Conservation (phyloP, 1,284 basidiomycete genomes). For the Microbotryum intermedium region DNA sequence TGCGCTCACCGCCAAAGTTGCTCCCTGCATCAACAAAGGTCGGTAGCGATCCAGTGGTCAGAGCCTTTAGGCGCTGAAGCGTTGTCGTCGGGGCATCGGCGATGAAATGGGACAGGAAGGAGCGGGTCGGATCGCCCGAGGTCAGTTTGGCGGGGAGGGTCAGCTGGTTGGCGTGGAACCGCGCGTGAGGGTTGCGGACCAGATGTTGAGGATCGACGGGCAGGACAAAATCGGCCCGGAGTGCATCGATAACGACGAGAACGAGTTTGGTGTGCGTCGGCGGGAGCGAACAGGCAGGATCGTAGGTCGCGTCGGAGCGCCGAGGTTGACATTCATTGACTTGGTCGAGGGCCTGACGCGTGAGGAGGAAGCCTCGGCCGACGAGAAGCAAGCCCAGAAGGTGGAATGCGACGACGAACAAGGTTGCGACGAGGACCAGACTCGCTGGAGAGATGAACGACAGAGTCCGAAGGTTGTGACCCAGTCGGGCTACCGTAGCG, state of each 20-base stretch:
- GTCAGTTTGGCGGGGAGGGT: conserved; percentile 67
- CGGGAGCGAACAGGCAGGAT: conserved; percentile 42
- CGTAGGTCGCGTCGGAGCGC: conserved; percentile 40
- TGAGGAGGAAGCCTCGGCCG: conserved; percentile 78
- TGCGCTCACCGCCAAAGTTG: conserved; percentile 53
- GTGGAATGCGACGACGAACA: conserved; percentile 50
- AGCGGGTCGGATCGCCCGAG: conserved; percentile 53
- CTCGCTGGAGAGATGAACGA: conserved; percentile 14
- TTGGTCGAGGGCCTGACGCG: conserved; percentile 64
- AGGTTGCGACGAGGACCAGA: conserved; percentile 42
- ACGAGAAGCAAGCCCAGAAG: conserved; percentile 54
- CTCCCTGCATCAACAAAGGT: conserved; percentile 91
- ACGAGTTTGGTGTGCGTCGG: conserved; percentile 70
- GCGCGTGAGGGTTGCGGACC: conserved; percentile 42
- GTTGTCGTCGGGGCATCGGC: conserved; percentile 95
- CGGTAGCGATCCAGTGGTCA: conserved; percentile 91
- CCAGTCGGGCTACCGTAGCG: background rate
- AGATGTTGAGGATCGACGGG: conserved; percentile 42
- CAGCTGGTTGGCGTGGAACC: conserved; percentile 68
- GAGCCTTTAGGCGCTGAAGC: conserved; percentile 85
- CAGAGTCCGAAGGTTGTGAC: conserved; percentile 13
- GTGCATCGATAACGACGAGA: conserved; percentile 80
- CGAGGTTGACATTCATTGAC: conserved; percentile 47
- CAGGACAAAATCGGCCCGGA: conserved; percentile 89
- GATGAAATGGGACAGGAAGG: conserved; percentile 78